Conservation (phyloP, 177 flowering plant genomes). For the Vitis hybrid region DNA sequence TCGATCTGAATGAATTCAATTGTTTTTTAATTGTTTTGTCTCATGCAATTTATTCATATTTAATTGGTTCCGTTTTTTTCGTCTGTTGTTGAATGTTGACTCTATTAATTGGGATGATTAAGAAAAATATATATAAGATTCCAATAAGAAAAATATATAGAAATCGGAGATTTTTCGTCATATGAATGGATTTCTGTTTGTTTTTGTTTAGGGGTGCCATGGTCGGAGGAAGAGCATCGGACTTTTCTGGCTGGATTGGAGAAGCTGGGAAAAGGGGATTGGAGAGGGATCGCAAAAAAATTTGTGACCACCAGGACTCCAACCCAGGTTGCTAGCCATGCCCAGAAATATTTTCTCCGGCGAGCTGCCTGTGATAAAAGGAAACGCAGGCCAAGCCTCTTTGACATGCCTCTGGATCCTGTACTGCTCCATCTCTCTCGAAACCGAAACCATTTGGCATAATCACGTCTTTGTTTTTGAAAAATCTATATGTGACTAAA, state of each 20-base stretch:
- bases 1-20: too few species aligned
- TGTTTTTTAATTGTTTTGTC: too few species aligned
- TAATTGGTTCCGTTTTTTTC: too few species aligned
- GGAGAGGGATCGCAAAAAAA: slow-evolving; percentile 16
- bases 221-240: slow-evolving; percentile 15
- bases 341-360: slow-evolving; percentile 20
- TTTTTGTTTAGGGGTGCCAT: background rate
- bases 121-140: too few species aligned
- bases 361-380: background rate
- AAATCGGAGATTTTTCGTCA: background rate
- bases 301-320: slow-evolving; percentile 16
- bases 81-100: too few species aligned
- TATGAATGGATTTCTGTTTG: background rate
- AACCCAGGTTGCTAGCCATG: slow-evolving; percentile 25
- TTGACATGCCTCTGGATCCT: slow-evolving; percentile 4
- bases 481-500: too few species aligned
- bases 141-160: too few species aligned
- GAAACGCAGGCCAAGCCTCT: slow-evolving; percentile 14
- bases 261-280: slow-evolving; percentile 18
- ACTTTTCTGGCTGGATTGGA: slow-evolving; percentile 13
- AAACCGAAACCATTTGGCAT: too few species aligned
- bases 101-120: too few species aligned
- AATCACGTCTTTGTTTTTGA: too few species aligned
- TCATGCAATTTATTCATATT: too few species aligned
- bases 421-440: too few species aligned